Base-by-base conservation (phyloP, 306 rosid genomes). In the Citrullus colocynthis region DNA sequence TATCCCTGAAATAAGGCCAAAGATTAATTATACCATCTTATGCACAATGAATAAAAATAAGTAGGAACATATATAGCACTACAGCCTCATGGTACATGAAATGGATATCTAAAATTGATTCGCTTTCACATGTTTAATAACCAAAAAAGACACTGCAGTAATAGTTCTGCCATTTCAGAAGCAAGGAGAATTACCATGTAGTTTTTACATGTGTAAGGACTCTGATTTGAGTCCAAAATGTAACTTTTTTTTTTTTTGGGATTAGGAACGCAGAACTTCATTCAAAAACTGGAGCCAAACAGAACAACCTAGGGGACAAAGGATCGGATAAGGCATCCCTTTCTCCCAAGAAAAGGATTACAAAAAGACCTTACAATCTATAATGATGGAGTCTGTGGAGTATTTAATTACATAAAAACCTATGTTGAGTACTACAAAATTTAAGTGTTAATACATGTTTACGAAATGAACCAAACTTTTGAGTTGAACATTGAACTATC, bases 1-100 rank as follows among this genome's bases (percentile, higher is more conserved):
- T 83, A 51, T 71, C 98, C 97, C 97, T 91, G 80, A n/a, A 79
- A 78, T 9, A 32, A 67, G 9, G 11, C 9, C 44, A 12, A 10
- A 66, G 15, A 17, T 67, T 44, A 62, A 49, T 2, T 9, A 20
- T 5, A 52, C 51, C 39, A 66, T 24, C 32, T 8, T 62, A 49
- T 41, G 6, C 66, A 45, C 21, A 63, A 51, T 11, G 42, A 30
- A 49, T 28, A 64, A 16, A 39, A 69, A n/a, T 18, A 69, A 2
- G 17, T 4, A 48, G 54, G 2, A 17, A 69, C 2, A 65, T 17
- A 39, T 14, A 36, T 37, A 18, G 51, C 51, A 65, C 48, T 9
- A 65, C 28, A 15, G 30, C 4, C 70, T 45, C 48, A 18, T 39
- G 21, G 49, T 39, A 9, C 73, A 39, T 8, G 44, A 17, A 66